A percentile compares a stretch with the other conserved stretches of the same genome.
Conservation (phyloP, 148 eudicot genomes). For the Simmondsia chinensis region DNA sequence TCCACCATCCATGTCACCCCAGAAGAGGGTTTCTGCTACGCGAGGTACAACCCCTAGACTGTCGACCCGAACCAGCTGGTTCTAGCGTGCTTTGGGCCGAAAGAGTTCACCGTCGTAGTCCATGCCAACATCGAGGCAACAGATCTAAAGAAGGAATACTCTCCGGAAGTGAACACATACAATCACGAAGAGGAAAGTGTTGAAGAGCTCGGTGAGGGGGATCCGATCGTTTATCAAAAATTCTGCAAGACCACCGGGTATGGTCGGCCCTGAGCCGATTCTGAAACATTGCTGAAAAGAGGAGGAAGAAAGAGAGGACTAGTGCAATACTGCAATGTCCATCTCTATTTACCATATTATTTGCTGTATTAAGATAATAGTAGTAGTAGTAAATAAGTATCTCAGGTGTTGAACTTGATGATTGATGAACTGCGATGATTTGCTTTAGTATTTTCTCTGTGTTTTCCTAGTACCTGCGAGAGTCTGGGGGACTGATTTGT, state of each 20-base stretch:
- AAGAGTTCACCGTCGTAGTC: slow-evolving; percentile 28
- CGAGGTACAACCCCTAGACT: slow-evolving; percentile 24
- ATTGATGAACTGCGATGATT: no score
- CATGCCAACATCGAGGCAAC: slow-evolving; percentile 18
- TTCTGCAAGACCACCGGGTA: slow-evolving; percentile 14
- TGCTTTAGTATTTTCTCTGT: no score
- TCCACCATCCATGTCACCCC: slow-evolving; percentile 43
- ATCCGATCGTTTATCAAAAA: slow-evolving; percentile 22
- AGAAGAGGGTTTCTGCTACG: slow-evolving; percentile 45
- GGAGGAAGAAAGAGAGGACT: slow-evolving; percentile 17
- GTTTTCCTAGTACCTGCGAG: no score
- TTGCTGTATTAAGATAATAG: no score
- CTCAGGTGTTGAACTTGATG: no score
- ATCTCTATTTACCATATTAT: no score
- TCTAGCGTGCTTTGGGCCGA: slow-evolving; percentile 27
- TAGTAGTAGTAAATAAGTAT: no score
- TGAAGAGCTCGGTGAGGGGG: slow-evolving; percentile 26
- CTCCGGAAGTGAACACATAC: slow-evolving; percentile 15
- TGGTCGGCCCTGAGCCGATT: slow-evolving; percentile 8
- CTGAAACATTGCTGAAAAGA: slow-evolving; percentile 15
- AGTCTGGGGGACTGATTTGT: no score
- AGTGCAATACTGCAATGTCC: no score
- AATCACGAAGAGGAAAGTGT: slow-evolving; percentile 11
- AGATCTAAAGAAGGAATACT: slow-evolving; percentile 7
- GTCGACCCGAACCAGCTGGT: slow-evolving; percentile 17